A percentile compares a stretch with the other conserved stretches of the same genome.
phyloP scores from a whole-genome alignment of 2,329 filamentous ascomycete genomes.

The Graphilbum fragrans region DNA sequence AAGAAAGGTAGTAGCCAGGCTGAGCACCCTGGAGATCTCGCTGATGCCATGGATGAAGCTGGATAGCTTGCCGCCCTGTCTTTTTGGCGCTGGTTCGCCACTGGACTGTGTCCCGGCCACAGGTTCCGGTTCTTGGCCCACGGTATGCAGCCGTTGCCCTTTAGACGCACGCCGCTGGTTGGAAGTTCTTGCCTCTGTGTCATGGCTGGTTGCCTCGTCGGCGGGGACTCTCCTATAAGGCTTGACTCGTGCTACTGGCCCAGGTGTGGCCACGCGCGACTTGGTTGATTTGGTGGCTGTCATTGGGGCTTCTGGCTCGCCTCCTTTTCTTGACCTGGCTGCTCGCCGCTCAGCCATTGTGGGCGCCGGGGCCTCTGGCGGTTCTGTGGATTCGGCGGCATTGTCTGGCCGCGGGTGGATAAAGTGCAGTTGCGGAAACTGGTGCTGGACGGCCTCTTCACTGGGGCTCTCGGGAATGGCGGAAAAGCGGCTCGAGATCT shows the following conservation, averaged over 20 bases:
- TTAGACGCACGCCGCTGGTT: not conserved
- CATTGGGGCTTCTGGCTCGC: not conserved
- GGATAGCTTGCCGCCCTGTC: not conserved
- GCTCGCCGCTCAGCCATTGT: not conserved
- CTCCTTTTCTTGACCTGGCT: not conserved
- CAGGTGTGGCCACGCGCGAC: constrained; percentile 6
- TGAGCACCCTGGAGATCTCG: not conserved
- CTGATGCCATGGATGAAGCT: not conserved
- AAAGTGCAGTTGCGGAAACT: constrained; percentile 9
- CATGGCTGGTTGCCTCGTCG: too few relatives aligned
- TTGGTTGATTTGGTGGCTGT: not conserved
- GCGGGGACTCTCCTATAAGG: not conserved
- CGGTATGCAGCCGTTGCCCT: not conserved
- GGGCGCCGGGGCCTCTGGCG: not conserved
- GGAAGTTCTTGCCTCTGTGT: too few relatives aligned
- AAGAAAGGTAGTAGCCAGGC: constrained; percentile 7
- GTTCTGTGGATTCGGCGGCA: not conserved
- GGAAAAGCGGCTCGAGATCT: not conserved
- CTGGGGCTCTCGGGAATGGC: constrained; percentile 1
- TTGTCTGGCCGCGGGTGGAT: constrained; percentile 7
- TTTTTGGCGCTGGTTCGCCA: too few relatives aligned
- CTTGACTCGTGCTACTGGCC: not conserved
- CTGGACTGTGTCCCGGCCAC: too few relatives aligned
- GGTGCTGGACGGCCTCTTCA: constrained; percentile 6
- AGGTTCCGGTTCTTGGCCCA: not conserved